phyloP scores from a whole-genome alignment of 2,329 filamentous ascomycete genomes.

The Talaromyces sp. region DNA sequence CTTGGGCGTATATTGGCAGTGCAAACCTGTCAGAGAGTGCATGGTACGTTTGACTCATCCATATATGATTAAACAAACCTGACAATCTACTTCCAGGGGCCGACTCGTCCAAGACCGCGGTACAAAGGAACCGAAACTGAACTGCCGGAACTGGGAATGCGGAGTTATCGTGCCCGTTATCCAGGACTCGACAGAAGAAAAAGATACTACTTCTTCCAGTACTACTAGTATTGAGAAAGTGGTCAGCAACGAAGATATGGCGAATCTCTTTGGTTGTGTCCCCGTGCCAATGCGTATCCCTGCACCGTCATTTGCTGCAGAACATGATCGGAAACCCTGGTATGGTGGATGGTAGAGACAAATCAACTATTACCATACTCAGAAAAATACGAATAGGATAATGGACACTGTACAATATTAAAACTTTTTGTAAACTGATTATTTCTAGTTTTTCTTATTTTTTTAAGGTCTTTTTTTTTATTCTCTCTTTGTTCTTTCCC shows the following conservation, averaged over 20 bases:
- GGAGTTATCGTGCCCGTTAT: constrained; percentile 69
- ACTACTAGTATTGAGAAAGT: constrained; percentile 12
- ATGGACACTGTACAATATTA: background rate
- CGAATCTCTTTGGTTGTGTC: constrained; percentile 18
- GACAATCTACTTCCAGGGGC: constrained; percentile 53
- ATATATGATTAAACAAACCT: background rate
- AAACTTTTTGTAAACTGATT: background rate
- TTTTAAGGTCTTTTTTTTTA: background rate
- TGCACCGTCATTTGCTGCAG: constrained; percentile 15
- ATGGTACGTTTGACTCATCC: constrained; percentile 58
- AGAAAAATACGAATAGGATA: background rate
- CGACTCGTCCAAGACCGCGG: constrained; percentile 64
- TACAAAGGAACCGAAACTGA: constrained; percentile 67
- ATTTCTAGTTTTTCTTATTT: background rate
- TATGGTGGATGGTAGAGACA: constrained; percentile 14
- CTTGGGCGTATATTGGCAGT: constrained; percentile 84
- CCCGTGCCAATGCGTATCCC: constrained; percentile 43
- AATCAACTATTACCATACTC: background rate
- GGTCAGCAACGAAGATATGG: background rate
- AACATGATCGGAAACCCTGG: constrained; percentile 10
- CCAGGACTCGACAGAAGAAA: constrained; percentile 10
- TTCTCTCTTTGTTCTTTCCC: background rate
- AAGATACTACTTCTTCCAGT: constrained; percentile 15
- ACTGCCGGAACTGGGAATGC: constrained; percentile 91
- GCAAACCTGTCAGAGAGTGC: constrained; percentile 91